phyloP scores from a whole-genome alignment of 352 stramenopile genomes.

The Albugo laibachii region DNA sequence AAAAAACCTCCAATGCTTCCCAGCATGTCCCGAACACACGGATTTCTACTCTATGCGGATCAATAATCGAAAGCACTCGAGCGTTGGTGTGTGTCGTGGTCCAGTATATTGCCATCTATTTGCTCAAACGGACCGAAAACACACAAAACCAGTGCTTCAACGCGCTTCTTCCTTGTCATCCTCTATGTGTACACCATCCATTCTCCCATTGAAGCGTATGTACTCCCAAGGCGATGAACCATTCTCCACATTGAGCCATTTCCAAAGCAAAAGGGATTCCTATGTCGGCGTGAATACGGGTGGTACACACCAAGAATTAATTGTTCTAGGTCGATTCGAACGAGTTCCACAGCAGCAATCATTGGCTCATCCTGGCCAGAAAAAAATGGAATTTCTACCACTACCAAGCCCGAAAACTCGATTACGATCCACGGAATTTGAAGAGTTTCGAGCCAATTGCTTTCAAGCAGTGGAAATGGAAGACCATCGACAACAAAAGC shows the following conservation, averaged over 20 bases:
- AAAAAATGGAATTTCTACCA: conserved; percentile 7
- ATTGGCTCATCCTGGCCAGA: conserved; percentile 17
- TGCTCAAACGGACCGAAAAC: neutral
- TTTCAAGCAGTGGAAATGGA: conserved; percentile 73
- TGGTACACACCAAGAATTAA: conserved; percentile 27
- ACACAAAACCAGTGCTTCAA: neutral
- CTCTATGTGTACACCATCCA: too few species aligned
- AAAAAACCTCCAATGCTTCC: conserved; percentile 82
- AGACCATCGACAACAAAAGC: conserved; percentile 16
- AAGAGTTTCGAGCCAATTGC: conserved; percentile 54
- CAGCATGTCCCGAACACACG: conserved; percentile 62
- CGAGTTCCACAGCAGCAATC: conserved; percentile 47
- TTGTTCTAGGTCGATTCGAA: conserved; percentile 64
- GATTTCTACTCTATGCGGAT: conserved; percentile 84
- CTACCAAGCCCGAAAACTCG: conserved; percentile 10
- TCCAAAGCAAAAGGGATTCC: too few species aligned
- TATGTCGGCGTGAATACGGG: conserved; percentile 1
- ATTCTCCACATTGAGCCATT: neutral
- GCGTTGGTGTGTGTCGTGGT: conserved; percentile 58
- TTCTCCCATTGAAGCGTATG: too few species aligned
- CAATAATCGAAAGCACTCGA: conserved; percentile 76
- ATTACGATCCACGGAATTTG: conserved; percentile 21
- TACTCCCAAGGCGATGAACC: neutral
- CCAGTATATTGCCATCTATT: conserved; percentile 33
- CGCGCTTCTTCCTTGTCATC: too few species aligned